Percentiles rank a stretch among this genome's conserved stretches.
These are phyloP conservation scores for Aplosporella prunicola DNA, from an alignment of 2,329 filamentous ascomycete genomes.

Conservation along the genomic window DNA sequence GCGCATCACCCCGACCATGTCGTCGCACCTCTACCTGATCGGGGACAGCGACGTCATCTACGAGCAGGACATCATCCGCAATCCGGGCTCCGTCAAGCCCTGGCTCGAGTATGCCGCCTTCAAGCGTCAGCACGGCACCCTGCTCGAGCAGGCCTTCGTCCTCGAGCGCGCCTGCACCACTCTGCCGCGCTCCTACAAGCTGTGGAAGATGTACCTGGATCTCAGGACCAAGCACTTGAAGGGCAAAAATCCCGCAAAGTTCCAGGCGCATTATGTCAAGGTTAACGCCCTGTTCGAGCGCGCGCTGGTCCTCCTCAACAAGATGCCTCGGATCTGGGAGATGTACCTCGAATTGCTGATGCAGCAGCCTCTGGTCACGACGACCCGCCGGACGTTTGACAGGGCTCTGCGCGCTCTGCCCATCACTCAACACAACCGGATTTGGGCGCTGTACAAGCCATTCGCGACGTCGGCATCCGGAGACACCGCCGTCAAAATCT, in stretches of 20 bases:
- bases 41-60: constrained; percentile 86
- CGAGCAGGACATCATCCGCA: constrained; percentile 88
- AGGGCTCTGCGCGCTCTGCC: constrained; percentile 83
- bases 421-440: constrained; percentile 87
- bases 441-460: constrained; percentile 84
- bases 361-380: constrained; percentile 82
- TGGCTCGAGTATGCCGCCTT: constrained; percentile 92
- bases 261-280: constrained; percentile 75
- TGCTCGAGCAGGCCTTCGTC: constrained; percentile 75
- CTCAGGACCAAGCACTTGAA: constrained; percentile 74
- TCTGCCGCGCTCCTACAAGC: constrained; percentile 89
- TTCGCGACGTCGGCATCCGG: constrained; percentile 89
- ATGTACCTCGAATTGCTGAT: constrained; percentile 90
- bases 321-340: constrained; percentile 98
- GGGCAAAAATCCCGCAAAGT: constrained; percentile 72
- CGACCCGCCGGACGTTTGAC: constrained; percentile 81
- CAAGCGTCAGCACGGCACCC: constrained; percentile 76
- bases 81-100: constrained; percentile 76
- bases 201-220: constrained; percentile 95
- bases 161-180: constrained; percentile 87
- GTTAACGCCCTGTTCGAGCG: constrained; percentile 92
- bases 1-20: constrained; percentile 24
- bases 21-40: constrained; percentile 40
- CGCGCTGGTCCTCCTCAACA: constrained; percentile 86
- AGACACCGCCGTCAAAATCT: constrained; percentile 83